A percentile compares a stretch with the other conserved stretches of the same genome.
Conservation (phyloP, 2,329 filamentous ascomycete species). For the Calonectria montana region DNA sequence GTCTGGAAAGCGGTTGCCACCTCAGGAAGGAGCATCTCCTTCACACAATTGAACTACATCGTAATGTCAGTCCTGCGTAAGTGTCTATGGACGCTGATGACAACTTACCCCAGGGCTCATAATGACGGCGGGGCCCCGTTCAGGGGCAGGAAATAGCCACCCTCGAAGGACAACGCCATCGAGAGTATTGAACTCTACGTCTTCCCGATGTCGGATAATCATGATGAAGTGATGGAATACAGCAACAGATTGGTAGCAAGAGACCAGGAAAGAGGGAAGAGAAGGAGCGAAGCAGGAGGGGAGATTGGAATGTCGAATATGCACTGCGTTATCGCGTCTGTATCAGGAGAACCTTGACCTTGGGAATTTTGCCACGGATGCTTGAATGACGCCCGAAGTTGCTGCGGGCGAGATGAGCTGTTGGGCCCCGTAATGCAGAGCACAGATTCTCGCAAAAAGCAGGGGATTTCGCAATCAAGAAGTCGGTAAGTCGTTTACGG, state of each 20-base stretch:
- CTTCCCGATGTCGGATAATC: slow-evolving; percentile 25
- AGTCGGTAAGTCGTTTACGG: background rate
- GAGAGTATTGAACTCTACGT: slow-evolving; percentile 54
- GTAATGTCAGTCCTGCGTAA: background rate
- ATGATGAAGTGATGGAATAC: slow-evolving; percentile 1
- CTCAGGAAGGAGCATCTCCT: slow-evolving; percentile 48
- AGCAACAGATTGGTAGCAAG: background rate
- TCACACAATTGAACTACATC: slow-evolving; percentile 33
- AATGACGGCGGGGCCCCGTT: slow-evolving; percentile 43
- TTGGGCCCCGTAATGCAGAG: background rate
- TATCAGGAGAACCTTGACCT: background rate
- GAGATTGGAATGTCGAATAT: background rate
- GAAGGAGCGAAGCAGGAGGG: background rate
- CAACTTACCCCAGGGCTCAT: slow-evolving; percentile 42
- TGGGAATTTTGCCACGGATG: background rate
- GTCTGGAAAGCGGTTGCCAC: slow-evolving; percentile 48
- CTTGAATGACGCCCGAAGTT: background rate
- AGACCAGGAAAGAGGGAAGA: background rate
- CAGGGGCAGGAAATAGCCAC: slow-evolving; percentile 47
- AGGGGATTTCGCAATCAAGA: background rate
- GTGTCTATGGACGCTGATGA: background rate
- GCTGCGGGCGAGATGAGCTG: background rate
- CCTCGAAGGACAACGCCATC: slow-evolving; percentile 54
- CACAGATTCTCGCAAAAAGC: background rate
- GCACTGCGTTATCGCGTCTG: background rate